phyloP scores from a whole-genome alignment of 108 stramenopile species.

The Mediolabrus comicus region DNA sequence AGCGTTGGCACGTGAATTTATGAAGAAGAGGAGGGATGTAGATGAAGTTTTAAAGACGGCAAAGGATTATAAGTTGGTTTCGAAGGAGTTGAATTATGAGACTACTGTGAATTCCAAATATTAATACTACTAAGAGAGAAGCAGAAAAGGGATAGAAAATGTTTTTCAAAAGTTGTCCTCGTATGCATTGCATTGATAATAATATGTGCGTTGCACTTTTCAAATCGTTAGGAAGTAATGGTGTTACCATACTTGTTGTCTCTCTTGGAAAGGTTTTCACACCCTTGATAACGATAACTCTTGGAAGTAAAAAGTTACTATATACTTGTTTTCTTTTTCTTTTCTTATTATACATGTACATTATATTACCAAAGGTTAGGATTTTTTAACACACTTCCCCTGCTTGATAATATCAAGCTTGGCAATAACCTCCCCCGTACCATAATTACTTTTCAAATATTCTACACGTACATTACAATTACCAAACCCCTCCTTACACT shows the following conservation, averaged over 20 bases:
- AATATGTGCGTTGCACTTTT: too few species aligned
- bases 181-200: not conserved
- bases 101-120: constrained; percentile 36
- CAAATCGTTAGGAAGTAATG: too few species aligned
- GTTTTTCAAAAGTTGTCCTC: not conserved
- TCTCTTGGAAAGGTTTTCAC: too few species aligned
- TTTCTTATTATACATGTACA: too few species aligned
- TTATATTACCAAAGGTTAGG: too few species aligned
- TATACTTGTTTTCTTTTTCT: too few species aligned
- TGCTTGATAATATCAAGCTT: not conserved
- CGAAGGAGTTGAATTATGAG: constrained; percentile 38
- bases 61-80: constrained; percentile 37
- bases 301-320: too few species aligned
- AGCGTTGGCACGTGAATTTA: constrained; percentile 35
- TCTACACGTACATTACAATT: not conserved
- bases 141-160: not conserved
- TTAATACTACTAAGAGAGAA: not conserved
- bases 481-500: not conserved
- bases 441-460: not conserved
- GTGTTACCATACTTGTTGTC: too few species aligned
- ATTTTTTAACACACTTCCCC: not conserved
- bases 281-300: too few species aligned
- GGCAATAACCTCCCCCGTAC: not conserved
- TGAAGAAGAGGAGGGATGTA: constrained; percentile 33
- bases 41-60: constrained; percentile 18